Conservation (phyloP, 1,139 yeast genomes). For the Pichia sp. region DNA sequence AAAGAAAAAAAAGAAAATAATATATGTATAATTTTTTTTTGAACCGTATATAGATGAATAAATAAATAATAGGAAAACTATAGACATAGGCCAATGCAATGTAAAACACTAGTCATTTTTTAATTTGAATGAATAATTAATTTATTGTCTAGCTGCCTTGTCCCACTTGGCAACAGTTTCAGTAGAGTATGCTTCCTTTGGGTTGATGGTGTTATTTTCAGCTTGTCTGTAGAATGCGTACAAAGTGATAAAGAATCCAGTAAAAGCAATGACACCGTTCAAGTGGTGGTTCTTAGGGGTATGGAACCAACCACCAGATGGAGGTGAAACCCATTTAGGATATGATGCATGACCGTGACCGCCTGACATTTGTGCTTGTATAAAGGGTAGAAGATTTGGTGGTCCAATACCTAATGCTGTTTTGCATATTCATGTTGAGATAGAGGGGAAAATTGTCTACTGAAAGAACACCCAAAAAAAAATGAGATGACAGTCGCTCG, state of each 20-base stretch:
- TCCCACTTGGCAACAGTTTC: constrained; percentile 27
- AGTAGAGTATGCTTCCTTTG: constrained; percentile 19
- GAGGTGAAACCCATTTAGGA: constrained; percentile 27
- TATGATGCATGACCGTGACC: constrained; percentile 13
- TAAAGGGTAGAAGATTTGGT: background rate
- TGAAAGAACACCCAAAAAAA: no score
- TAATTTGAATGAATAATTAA: no score
- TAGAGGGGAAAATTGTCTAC: no score
- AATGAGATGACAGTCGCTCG: no score
- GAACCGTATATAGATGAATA: background rate
- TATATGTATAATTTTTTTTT: background rate
- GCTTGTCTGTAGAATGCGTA: constrained; percentile 22
- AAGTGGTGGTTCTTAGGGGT: constrained; percentile 25
- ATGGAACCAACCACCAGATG: constrained; percentile 29
- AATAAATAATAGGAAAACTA: constrained; percentile 1
- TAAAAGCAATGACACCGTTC: constrained; percentile 24
- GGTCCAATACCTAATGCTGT: no score
- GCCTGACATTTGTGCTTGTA: constrained; percentile 7
- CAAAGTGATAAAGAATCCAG: constrained; percentile 18
- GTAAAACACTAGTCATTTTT: no score
- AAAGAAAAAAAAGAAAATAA: background rate
- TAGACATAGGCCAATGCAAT: background rate
- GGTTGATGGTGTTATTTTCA: constrained; percentile 21
- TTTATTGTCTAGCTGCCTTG: constrained; percentile 16
- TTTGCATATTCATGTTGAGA: no score